Evolutionary conservation across 140 eudicot species (phyloP), one percentile per base, ranked within the genome.

Genomic region (Stevia rebaudiana): DNA sequence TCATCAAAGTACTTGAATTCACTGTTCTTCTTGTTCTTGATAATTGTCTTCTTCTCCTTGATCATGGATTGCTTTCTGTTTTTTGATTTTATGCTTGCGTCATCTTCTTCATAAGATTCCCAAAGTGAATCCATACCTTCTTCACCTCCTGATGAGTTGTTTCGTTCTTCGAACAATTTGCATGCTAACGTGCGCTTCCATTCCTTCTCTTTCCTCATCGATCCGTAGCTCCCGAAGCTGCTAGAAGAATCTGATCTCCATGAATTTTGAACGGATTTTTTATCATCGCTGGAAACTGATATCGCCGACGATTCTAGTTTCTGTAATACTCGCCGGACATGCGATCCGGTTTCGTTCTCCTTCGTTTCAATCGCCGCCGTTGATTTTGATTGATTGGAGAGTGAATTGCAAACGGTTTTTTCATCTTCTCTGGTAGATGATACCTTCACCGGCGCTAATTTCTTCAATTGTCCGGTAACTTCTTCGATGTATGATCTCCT

Each of bases 131-230:
- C 99, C 99, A 94, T 94, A 2, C 90, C 97, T 71, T 88, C 95
- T 17, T 66, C 84, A 21, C 79, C 75, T 10, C 90, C 85, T 16
- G 61, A 82, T 3, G 51, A 81, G 43, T 75, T 88, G 64, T 83
- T 91, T 30, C 97, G 15, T 41, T 94, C 99, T 66, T 94, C 99
- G 15, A 79, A 94, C 8, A 94, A 53, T 62, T 94, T 94, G 70
- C 99, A 85, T 2, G 97, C 99, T 21, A 94, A 70, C 12, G 99
- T 94, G 52, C 99, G 77, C 63, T 80, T 88, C 97, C 97, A 94
- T 67, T 94, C 97, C 24, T 74, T 94, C 63, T 94, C 99, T 74
- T 83, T 94, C 66, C 97, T 83, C 97, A 94, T 88, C 3, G 98
- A 92, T 42, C 98, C 95, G 11, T 82, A 80, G 63, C 82, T 80